Evolutionary conservation across 2,329 filamentous ascomycete genomes (phyloP).

Genomic region (Pseudocercospora crystallina): DNA sequence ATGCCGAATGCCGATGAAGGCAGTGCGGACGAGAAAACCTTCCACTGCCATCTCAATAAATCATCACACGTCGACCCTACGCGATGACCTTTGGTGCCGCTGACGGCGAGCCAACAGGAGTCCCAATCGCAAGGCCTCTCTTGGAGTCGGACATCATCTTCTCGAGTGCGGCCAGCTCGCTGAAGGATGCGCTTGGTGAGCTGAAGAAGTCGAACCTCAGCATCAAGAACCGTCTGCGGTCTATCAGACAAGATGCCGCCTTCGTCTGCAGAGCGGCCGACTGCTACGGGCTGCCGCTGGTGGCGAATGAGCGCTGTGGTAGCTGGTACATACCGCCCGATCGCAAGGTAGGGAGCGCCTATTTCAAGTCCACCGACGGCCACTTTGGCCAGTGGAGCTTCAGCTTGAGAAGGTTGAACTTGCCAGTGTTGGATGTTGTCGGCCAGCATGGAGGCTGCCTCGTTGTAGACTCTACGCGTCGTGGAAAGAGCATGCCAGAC

Average conservation of each 20-base stretch:
- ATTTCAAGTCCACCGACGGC: constrained; percentile 98
- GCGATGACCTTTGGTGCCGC: too few relatives aligned
- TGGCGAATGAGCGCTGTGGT: constrained; percentile 93
- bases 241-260: constrained; percentile 71
- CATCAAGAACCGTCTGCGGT: constrained; percentile 76
- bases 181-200: constrained; percentile 68
- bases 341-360: constrained; percentile 70
- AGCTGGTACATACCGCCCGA: constrained; percentile 83
- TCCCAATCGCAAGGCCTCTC: constrained; percentile 3
- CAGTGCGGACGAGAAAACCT: too few relatives aligned
- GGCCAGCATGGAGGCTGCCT: constrained; percentile 65
- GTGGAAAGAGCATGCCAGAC: constrained; percentile 95
- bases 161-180: constrained; percentile 58
- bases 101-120: too few relatives aligned
- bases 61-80: too few relatives aligned
- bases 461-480: constrained; percentile 87
- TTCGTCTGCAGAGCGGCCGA: constrained; percentile 68
- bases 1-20: too few relatives aligned
- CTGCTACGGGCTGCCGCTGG: constrained; percentile 63
- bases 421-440: constrained; percentile 73
- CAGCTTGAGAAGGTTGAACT: constrained; percentile 77
- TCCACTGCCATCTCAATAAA: too few relatives aligned
- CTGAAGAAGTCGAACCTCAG: constrained; percentile 76
- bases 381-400: constrained; percentile 91
- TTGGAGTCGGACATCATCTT: constrained; percentile 51